Percentiles rank a stretch among this genome's conserved stretches.
These are phyloP conservation scores for Solanum etuberosum DNA, from an alignment of 257 asterid genomes.

Conservation along the genomic window DNA sequence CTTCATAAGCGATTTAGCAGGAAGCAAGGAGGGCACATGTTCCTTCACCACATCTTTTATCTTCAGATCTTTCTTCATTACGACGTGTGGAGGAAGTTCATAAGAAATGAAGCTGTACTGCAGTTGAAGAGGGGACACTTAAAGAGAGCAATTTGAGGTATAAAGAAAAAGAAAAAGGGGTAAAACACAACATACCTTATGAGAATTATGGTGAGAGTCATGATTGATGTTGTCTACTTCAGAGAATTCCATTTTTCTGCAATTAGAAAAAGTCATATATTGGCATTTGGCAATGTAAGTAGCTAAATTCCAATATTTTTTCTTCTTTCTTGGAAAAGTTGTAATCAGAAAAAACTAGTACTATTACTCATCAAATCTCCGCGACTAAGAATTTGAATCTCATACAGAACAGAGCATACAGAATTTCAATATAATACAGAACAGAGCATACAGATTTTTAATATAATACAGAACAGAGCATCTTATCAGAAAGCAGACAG, in stretches of 20 bases:
- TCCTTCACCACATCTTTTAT: conserved; percentile 16
- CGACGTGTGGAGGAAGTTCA: neutral
- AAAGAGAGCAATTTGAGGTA: neutral
- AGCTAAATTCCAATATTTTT: neutral
- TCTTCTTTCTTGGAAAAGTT: no score
- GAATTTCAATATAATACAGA: no score
- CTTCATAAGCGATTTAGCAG: conserved; percentile 29
- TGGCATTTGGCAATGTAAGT: no score
- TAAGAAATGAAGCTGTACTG: neutral
- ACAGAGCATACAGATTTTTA: no score
- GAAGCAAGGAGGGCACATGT: conserved; percentile 28
- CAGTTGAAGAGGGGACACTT: neutral
- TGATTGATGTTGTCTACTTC: neutral
- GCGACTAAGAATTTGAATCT: neutral
- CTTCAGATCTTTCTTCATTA: neutral
- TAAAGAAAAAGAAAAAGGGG: neutral
- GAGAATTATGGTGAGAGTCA: neutral
- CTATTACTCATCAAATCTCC: neutral
- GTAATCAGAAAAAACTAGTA: no score
- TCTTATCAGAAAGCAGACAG: no score
- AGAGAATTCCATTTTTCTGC: neutral
- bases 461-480: neutral
- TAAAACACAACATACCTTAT: neutral
- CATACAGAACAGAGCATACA: no score
- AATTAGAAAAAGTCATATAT: neutral